A percentile compares a stretch with the other conserved stretches of the same genome.
Evolutionary conservation across 768 basidiomycete genomes (phyloP).

Genomic region (Filobasidium wieringae): DNA sequence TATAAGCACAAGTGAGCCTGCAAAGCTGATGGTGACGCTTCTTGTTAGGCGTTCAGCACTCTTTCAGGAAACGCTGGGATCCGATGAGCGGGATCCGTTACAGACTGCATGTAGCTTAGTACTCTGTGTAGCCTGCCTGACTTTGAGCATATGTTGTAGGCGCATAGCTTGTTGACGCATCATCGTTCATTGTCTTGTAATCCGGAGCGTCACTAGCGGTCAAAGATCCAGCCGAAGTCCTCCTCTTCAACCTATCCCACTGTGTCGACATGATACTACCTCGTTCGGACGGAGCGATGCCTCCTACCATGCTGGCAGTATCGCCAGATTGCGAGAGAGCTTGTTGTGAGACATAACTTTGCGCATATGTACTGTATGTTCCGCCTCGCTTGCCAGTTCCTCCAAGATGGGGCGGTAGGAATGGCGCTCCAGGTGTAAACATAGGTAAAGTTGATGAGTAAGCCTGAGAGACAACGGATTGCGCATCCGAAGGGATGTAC

Average conservation of each 20-base stretch:
- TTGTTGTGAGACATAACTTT: constrained; percentile 88
- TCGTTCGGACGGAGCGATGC: constrained; percentile 44
- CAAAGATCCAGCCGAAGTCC: constrained; percentile 13
- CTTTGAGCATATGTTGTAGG: constrained; percentile 34
- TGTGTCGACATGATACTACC: constrained; percentile 66
- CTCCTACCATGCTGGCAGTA: constrained; percentile 52
- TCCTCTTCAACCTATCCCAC: constrained; percentile 59
- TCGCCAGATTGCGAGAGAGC: constrained; percentile 48
- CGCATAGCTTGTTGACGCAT: constrained; percentile 17
- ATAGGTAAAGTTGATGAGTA: constrained; percentile 84
- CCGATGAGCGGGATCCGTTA: too few species aligned
- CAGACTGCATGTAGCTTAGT: constrained; percentile 21
- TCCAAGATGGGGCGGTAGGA: constrained; percentile 51
- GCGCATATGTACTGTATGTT: constrained; percentile 63
- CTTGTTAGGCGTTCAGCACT: too few species aligned
- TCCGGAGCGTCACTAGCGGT: constrained; percentile 31
- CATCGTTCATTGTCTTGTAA: constrained; percentile 37
- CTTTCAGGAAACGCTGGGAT: too few species aligned
- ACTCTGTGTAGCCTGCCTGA: constrained; percentile 38
- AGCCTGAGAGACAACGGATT: constrained; percentile 91
- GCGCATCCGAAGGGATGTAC: constrained; percentile 89
- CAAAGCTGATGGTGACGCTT: too few species aligned
- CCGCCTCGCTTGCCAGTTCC: constrained; percentile 44
- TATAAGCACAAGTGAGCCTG: too few species aligned
- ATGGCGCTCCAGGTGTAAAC: constrained; percentile 47